Conservation (phyloP, 371 early-diverging fungal species). For the Saksenaea oblongispora region DNA sequence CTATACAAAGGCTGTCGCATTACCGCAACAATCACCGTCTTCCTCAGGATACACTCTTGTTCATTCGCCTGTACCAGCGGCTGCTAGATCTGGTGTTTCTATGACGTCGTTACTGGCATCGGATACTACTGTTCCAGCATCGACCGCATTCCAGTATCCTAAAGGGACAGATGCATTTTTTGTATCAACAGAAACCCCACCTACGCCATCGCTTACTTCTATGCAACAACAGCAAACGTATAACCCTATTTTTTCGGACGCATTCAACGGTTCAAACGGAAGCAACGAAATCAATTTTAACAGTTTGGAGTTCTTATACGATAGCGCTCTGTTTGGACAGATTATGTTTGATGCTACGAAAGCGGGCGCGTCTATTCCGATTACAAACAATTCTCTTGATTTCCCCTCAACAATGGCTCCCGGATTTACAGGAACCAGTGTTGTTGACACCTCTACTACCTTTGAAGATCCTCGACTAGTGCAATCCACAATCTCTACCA, state of each 20-base stretch:
- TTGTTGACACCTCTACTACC: neutral
- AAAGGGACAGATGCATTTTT: neutral
- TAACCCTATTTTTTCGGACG: neutral
- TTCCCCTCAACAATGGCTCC: neutral
- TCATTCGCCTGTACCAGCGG: neutral
- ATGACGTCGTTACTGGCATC: constrained; percentile 2
- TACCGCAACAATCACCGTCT: neutral
- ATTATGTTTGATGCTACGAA: constrained; percentile 40
- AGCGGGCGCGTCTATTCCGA: constrained; percentile 2
- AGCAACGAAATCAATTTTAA: constrained; percentile 37
- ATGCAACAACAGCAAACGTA: constrained; percentile 8
- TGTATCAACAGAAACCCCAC: neutral
- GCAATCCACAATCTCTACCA: neutral
- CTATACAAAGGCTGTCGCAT: constrained; percentile 2
- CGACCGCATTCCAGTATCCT: neutral
- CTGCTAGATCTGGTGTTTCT: neutral
- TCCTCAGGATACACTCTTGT: constrained; percentile 6
- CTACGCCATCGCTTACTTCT: neutral
- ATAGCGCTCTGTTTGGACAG: constrained; percentile 48
- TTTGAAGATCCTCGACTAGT: neutral
- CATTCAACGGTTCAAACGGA: neutral
- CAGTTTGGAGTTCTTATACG: constrained; percentile 43
- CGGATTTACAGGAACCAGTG: neutral
- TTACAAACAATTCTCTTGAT: neutral
- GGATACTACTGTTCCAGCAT: neutral